Evolutionary conservation across 768 basidiomycete genomes (phyloP).

Genomic region (Rhodotorula babjevae): DNA sequence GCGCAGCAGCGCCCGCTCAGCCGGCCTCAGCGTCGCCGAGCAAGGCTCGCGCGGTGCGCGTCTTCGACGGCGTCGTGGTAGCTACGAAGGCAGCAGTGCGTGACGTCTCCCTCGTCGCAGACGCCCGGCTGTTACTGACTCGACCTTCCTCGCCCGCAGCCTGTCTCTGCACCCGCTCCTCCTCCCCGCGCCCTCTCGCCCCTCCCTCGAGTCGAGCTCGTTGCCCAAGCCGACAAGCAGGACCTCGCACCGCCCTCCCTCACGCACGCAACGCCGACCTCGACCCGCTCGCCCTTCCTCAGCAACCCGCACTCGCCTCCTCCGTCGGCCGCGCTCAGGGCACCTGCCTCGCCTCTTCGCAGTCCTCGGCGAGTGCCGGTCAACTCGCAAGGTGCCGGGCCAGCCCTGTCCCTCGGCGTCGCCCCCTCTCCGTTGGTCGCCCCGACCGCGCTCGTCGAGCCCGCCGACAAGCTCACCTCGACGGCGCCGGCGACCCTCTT

Average conservation of each 20-base stretch:
- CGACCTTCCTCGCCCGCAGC: too few species aligned
- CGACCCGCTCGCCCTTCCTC: background rate
- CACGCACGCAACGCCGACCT: background rate
- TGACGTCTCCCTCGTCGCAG: background rate
- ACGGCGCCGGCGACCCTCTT: background rate
- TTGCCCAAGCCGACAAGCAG: background rate
- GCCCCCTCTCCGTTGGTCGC: background rate
- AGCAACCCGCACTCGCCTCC: background rate
- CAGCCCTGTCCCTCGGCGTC: background rate
- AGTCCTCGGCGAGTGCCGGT: constrained; percentile 21
- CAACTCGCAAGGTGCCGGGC: background rate
- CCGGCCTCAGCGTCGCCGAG: background rate
- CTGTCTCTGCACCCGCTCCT: background rate
- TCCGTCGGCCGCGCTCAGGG: background rate
- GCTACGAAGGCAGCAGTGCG: background rate
- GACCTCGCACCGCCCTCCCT: background rate
- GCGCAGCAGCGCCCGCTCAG: background rate
- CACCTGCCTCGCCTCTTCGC: constrained; percentile 4
- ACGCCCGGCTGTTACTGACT: background rate
- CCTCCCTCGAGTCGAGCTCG: too few species aligned
- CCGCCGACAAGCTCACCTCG: constrained; percentile 4
- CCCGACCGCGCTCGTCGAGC: constrained; percentile 1
- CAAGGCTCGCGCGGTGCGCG: background rate
- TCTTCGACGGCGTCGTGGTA: background rate
- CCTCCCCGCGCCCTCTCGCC: background rate